Evolutionary conservation across 179 eudicot genomes (phyloP).

Genomic region (Silene coronaria): DNA sequence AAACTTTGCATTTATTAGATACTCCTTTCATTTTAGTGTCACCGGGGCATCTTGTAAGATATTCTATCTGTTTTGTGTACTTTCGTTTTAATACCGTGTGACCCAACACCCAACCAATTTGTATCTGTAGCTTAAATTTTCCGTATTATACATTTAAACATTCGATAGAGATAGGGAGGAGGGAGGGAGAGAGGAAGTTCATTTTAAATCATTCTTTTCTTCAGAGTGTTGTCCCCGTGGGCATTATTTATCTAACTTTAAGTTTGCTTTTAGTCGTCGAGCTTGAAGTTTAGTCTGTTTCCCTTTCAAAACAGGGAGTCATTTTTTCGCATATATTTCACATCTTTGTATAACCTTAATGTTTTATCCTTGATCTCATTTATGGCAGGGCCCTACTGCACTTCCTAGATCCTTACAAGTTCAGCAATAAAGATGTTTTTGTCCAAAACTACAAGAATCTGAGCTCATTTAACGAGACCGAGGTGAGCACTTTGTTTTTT

Average conservation of each 20-base stretch:
- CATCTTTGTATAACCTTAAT: background rate
- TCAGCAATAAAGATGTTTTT: constrained; percentile 82
- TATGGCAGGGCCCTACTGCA: constrained; percentile 91
- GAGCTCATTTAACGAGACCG: constrained; percentile 90
- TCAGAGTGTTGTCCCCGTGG: background rate
- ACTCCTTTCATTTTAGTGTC: no score
- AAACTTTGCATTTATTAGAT: background rate
- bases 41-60: background rate
- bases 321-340: background rate
- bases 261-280: background rate
- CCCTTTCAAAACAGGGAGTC: background rate
- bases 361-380: background rate
- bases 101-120: no score
- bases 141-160: background rate
- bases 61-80: background rate
- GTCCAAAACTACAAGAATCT: constrained; percentile 95
- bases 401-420: constrained; percentile 88
- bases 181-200: background rate
- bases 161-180: background rate
- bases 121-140: background rate
- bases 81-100: no score
- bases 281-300: background rate
- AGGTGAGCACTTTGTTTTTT: constrained; percentile 38
- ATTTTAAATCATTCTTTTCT: background rate
- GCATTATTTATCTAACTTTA: background rate